Base-by-base conservation (phyloP, 306 rosid species). In the Erythrophleum fordii region DNA sequence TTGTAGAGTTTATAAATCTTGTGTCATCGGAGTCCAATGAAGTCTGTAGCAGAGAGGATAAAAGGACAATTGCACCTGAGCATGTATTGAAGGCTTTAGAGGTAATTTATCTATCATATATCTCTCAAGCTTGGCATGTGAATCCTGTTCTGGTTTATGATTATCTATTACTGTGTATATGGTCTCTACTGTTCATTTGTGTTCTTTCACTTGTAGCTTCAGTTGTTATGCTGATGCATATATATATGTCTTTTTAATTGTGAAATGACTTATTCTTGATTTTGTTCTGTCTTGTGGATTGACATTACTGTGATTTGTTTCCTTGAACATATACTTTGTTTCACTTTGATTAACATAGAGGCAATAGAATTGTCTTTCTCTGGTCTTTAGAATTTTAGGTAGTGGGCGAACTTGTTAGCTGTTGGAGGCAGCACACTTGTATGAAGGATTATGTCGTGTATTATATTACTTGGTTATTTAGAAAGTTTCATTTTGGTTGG, bases 51-150 rank as follows among this genome's bases (percentile, higher is more conserved):
- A 88, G 86, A 87, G 97, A 94, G 79, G 98, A 94, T 71, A 92
- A 92, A 90, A 86, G 97, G 84, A 94, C 98, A 25, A 94, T 94
- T 85, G 98, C 98, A 59, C 98, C 98, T 6, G 98, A 94, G 86
- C 98, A 94, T 45, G 98, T 94, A 34, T 88, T 94, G 82, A 92
- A 92, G 90, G 97, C 98, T 56, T 91, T 94, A 71, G 85, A 92
- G 96, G 98, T 94, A 8, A 76, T 61, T 80, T 74, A 62, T 28
- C 62, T 31, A 55, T 37, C 37, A 37, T 26, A 46, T 35, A 28
- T 62, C n/a, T 11, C 69, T 69, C 2, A 46, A 55, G 42, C 69
- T 86, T 39, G 80, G 35, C 73, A 22, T 22, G 37, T 45, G 49
- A 45, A 29, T 72, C 8, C 14, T n/a, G 12, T 11, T 72, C 49